phyloP scores from a whole-genome alignment of 2,329 filamentous ascomycete species.

The Blastomyces percursus region DNA sequence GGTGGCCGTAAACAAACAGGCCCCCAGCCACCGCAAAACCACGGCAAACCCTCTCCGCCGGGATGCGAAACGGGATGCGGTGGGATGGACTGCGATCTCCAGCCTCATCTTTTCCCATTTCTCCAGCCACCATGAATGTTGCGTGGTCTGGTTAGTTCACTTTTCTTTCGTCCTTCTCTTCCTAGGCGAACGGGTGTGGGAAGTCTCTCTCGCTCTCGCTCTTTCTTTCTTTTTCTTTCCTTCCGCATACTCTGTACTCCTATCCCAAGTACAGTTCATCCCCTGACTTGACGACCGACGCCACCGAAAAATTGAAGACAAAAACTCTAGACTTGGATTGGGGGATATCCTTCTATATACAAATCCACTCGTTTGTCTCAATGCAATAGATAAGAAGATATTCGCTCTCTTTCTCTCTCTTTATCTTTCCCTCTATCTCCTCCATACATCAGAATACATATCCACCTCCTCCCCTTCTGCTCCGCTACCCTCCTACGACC shows the following conservation, averaged over 20 bases:
- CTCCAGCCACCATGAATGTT: slow-evolving; percentile 27
- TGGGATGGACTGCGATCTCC: not conserved
- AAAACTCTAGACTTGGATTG: not conserved
- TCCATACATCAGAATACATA: not conserved
- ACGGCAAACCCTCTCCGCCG: too few species aligned
- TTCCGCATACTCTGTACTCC: not conserved
- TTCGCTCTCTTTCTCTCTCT: not conserved
- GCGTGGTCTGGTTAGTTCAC: not conserved
- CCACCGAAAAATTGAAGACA: not conserved
- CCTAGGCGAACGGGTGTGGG: not conserved
- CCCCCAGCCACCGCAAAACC: slow-evolving; percentile 27
- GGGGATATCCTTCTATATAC: not conserved
- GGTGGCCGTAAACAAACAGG: slow-evolving; percentile 31
- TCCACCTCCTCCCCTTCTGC: not conserved
- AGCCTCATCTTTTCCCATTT: slow-evolving; percentile 3
- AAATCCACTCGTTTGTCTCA: not conserved
- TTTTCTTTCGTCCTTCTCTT: not conserved
- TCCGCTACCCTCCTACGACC: not conserved
- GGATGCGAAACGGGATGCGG: too few species aligned
- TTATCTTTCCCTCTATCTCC: not conserved
- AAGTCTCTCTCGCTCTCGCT: not conserved
- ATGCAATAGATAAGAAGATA: not conserved
- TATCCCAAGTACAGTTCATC: not conserved
- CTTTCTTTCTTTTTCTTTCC: not conserved
- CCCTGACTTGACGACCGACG: not conserved